These are phyloP conservation scores for Candida andamanensis DNA, from an alignment of 805 yeast species.

Conservation along the genomic window DNA sequence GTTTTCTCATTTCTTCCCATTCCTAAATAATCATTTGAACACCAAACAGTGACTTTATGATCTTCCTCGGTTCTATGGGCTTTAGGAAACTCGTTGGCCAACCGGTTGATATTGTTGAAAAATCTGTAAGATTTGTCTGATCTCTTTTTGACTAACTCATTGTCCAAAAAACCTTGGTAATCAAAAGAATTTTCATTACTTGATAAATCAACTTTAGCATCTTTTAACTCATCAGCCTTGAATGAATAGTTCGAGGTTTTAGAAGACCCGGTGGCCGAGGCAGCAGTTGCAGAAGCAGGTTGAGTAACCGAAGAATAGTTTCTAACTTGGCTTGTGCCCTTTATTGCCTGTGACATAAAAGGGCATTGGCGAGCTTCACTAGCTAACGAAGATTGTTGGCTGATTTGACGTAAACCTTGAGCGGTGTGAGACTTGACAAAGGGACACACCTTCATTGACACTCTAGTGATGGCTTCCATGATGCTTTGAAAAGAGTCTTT, in stretches of 20 bases:
- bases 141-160: conserved; percentile 70
- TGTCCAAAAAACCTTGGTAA: conserved; percentile 62
- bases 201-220: conserved; percentile 20
- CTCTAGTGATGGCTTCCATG: conserved; percentile 79
- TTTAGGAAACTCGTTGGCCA: conserved; percentile 87
- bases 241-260: conserved; percentile 30
- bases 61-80: conserved; percentile 76
- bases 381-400: conserved; percentile 42
- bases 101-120: conserved; percentile 94
- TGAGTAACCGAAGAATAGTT: conserved; percentile 44
- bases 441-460: conserved; percentile 78
- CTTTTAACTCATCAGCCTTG: conserved; percentile 19
- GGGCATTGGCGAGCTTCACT: conserved; percentile 75
- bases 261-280: conserved; percentile 34
- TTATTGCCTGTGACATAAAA: conserved; percentile 79
- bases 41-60: conserved; percentile 97
- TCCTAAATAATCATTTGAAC: conserved; percentile 95
- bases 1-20: conserved; percentile 82
- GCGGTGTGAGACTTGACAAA: conserved; percentile 64
- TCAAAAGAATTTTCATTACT: conserved; percentile 58
- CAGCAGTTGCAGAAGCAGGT: conserved; percentile 42
- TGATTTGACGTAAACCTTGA: conserved; percentile 53
- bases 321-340: conserved; percentile 35
- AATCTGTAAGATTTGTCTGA: conserved; percentile 88
- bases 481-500: too few species aligned